Conservation (phyloP, 768 basidiomycete genomes). For the Gloeophyllum trabeum region DNA sequence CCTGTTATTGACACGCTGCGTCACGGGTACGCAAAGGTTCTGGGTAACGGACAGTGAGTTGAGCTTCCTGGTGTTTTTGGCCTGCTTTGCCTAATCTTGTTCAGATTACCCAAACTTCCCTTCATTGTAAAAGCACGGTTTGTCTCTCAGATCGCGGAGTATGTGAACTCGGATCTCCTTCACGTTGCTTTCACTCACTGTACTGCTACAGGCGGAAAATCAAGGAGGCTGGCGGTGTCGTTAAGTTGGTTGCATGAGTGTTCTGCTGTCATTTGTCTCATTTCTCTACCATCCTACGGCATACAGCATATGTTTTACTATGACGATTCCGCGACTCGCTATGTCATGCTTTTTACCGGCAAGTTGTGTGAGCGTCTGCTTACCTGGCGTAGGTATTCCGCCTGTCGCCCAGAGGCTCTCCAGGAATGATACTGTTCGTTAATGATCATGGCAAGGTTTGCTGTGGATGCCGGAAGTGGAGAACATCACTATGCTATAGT, state of each 20-base stretch:
- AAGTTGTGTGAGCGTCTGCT: too few species aligned
- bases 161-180: too few species aligned
- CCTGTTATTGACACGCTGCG: conserved; percentile 87
- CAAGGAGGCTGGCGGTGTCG: conserved; percentile 91
- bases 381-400: too few species aligned
- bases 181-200: too few species aligned
- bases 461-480: too few species aligned
- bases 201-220: conserved; percentile 48
- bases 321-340: neutral
- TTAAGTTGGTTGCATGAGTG: conserved; percentile 78
- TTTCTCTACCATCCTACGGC: conserved; percentile 9
- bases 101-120: conserved; percentile 76
- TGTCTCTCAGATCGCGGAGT: conserved; percentile 84
- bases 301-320: neutral
- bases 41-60: conserved; percentile 87
- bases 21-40: conserved; percentile 84
- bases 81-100: neutral
- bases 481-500: too few species aligned
- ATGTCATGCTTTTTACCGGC: too few species aligned
- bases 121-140: conserved; percentile 98
- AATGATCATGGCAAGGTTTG: too few species aligned
- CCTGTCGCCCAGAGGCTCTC: too few species aligned
- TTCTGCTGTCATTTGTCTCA: conserved; percentile 12
- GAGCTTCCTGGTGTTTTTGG: neutral
- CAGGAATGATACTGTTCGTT: too few species aligned